Percentiles rank a stretch among this genome's conserved stretches.
phyloP scores from a whole-genome alignment of 371 early-diverging fungal species.

The Mortierella sp. region DNA sequence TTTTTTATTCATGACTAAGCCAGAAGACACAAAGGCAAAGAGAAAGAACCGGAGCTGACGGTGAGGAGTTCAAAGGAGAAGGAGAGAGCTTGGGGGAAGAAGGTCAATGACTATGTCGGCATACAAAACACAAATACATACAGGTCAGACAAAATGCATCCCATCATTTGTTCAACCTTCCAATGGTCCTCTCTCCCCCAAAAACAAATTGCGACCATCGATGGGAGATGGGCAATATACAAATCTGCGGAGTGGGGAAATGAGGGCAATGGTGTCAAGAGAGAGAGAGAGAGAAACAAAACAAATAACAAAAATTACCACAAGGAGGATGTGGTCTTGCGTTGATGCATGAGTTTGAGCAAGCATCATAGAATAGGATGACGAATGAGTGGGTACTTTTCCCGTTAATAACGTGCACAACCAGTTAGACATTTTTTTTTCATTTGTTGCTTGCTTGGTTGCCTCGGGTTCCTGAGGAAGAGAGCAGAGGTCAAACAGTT shows the following conservation, averaged over 20 bases:
- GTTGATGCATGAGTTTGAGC: slow-evolving; percentile 3
- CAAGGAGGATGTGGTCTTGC: slow-evolving; percentile 13
- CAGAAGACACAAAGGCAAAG: background rate
- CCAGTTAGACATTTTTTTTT: background rate
- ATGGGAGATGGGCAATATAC: background rate
- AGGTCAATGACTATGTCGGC: background rate
- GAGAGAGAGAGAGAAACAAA: background rate
- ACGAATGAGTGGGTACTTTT: background rate
- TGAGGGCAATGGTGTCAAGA: background rate
- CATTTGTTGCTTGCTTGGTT: background rate
- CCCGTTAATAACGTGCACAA: background rate
- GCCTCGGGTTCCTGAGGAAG: background rate
- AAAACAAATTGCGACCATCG: background rate
- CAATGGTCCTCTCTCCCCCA: background rate
- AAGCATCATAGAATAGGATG: background rate
- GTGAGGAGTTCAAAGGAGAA: background rate
- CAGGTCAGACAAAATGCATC: background rate
- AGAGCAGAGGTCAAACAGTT: background rate
- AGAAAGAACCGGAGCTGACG: background rate
- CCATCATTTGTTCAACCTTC: background rate
- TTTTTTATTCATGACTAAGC: background rate
- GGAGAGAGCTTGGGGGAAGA: background rate
- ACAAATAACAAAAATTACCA: background rate
- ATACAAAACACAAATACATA: background rate
- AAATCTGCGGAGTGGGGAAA: slow-evolving; percentile 7